A percentile compares a stretch with the other conserved stretches of the same genome.
Evolutionary conservation across 495 filamentous ascomycete species (phyloP).

Genomic region (Aspergillus egyptiacus): DNA sequence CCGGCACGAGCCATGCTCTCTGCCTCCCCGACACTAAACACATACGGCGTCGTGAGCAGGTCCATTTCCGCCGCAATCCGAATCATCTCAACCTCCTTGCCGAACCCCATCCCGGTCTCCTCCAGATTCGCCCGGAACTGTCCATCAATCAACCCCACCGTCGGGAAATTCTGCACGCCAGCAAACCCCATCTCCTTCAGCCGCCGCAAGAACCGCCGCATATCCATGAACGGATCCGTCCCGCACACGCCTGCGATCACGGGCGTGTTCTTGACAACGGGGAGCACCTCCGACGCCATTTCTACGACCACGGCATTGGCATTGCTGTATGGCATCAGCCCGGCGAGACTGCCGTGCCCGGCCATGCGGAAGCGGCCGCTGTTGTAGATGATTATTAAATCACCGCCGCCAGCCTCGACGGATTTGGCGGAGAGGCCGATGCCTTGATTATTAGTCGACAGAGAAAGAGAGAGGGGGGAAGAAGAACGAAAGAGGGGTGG

Average conservation of each 20-base stretch:
- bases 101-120: constrained; percentile 65
- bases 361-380: constrained; percentile 70
- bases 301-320: constrained; percentile 63
- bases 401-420: constrained; percentile 58
- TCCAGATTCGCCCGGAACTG: constrained; percentile 59
- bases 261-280: constrained; percentile 53
- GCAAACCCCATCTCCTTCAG: constrained; percentile 55
- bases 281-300: constrained; percentile 59
- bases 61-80: constrained; percentile 48
- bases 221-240: constrained; percentile 58
- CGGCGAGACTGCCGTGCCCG: constrained; percentile 61
- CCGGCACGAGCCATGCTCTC: constrained; percentile 55
- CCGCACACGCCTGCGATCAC: constrained; percentile 63
- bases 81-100: constrained; percentile 59
- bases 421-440: constrained; percentile 68
- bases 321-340: constrained; percentile 66
- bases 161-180: constrained; percentile 69
- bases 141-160: constrained; percentile 65
- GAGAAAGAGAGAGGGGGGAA: not conserved
- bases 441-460: constrained; percentile 23
- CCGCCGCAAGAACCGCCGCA: constrained; percentile 51
- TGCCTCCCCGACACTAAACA: constrained; percentile 56
- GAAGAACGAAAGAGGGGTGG: not conserved
- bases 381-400: constrained; percentile 69
- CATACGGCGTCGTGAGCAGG: constrained; percentile 63